Conservation (phyloP, 768 basidiomycete species). For the Termitomyces sp. region DNA sequence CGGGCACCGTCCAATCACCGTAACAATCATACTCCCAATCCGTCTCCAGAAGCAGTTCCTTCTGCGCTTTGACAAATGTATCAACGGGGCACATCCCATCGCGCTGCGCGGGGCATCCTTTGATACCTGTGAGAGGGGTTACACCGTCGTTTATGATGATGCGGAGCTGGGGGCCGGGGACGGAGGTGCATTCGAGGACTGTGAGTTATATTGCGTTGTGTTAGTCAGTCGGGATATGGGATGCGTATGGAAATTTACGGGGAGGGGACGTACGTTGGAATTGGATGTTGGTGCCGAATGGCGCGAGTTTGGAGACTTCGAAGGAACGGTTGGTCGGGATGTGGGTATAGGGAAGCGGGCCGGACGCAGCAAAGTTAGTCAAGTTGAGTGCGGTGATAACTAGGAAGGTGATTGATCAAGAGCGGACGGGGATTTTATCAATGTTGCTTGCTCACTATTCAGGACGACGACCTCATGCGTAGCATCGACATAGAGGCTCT, state of each 20-base stretch:
- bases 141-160: constrained; percentile 88
- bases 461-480: constrained; percentile 90
- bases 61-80: constrained; percentile 66
- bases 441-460: constrained; percentile 47
- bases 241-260: neutral
- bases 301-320: constrained; percentile 70
- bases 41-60: constrained; percentile 54
- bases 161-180: constrained; percentile 58
- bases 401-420: constrained; percentile 16
- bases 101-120: constrained; percentile 64
- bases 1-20: constrained; percentile 70
- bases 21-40: constrained; percentile 76
- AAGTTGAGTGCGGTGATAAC: constrained; percentile 86
- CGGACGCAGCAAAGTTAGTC: constrained; percentile 62
- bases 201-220: constrained; percentile 12
- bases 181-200: constrained; percentile 61
- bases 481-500: constrained; percentile 81
- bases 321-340: constrained; percentile 64
- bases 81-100: constrained; percentile 77
- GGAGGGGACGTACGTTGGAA: constrained; percentile 63
- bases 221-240: neutral
- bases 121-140: constrained; percentile 71
- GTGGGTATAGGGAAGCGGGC: constrained; percentile 72
- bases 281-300: constrained; percentile 86
- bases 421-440: neutral